Base-by-base conservation (phyloP, 345 rosid species). In the Draba incana region DNA sequence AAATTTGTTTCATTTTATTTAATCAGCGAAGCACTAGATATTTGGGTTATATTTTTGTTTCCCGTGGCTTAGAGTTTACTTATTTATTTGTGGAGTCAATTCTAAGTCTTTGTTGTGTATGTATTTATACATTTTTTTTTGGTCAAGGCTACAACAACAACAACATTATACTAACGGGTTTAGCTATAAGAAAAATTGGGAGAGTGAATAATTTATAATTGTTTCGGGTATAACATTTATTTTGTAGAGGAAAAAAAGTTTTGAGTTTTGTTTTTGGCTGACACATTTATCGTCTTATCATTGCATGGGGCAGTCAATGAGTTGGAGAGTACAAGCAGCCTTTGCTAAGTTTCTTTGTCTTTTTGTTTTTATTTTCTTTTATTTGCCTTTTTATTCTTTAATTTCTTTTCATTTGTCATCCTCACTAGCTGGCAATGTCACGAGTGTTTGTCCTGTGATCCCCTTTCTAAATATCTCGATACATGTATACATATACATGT, bases 251-350 rank as follows among this genome's bases (percentile, higher is more conserved):
- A 42, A 8, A 57, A 66, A 63, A 51, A 28, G 46, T 46, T 27
- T 42, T 57, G 15, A 28, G n/a, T 16, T 60, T 65, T 62, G 47
- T 28, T 35, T 72, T 69, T 81, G 46, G 66, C 83, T 79, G 86
- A 72, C 87, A 82, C 66, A 69, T 45, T 69, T 69, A 75, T 76
- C 86, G 72, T 80, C 79, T 56, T 75, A 75, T 75, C 75, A 75
- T 70, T 76, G 79, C 79, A 70, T 70, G 76, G 72, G 67, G 68
- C 71, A 70, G 79, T 69, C 67, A 76, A 76, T 70, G 79, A 76
- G 67, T 76, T 70, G 76, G 63, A 76, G 72, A 66, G 79, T 76
- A 71, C 64, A 76, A 76, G 76, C 72, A 70, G 76, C 68, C 70
- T 76, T 76, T 76, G 72, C 43, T 76, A 63, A 69, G 72, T 62